These are phyloP conservation scores for Leptomonas seymouri DNA, from an alignment of 208 protist genomes.

Conservation along the genomic window DNA sequence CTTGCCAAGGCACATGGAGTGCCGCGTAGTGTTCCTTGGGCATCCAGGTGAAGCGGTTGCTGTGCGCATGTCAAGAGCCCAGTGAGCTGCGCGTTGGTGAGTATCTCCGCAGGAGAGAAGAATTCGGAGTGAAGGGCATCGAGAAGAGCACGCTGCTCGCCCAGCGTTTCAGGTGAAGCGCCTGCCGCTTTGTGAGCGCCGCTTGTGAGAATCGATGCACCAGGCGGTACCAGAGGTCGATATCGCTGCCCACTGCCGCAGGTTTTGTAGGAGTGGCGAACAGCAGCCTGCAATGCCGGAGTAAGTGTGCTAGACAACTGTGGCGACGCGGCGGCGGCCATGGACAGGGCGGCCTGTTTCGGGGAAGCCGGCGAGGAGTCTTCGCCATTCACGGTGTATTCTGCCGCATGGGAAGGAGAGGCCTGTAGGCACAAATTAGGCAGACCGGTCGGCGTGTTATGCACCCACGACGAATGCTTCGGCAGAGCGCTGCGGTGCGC, in stretches of 20 bases:
- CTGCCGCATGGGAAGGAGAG: too few species aligned
- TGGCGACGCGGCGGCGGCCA: too few species aligned
- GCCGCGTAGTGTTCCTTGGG: too few species aligned
- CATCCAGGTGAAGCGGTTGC: not conserved
- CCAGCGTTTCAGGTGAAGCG: not conserved
- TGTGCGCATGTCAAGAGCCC: constrained; percentile 16
- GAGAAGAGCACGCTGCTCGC: not conserved
- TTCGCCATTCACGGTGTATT: not conserved
- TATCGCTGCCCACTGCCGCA: not conserved
- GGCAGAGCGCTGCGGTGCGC: not conserved
- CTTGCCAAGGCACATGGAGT: too few species aligned
- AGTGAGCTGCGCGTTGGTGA: not conserved
- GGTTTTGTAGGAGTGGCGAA: not conserved
- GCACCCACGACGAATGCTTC: not conserved
- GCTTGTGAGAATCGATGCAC: not conserved
- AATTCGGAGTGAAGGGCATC: constrained; percentile 6
- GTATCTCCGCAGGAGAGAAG: constrained; percentile 11
- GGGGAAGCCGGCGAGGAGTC: not conserved
- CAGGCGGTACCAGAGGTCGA: not conserved
- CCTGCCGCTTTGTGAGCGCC: not conserved
- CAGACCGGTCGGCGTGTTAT: not conserved
- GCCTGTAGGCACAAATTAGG: too few species aligned
- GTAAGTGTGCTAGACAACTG: not conserved
- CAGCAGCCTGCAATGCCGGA: not conserved
- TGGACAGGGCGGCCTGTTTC: not conserved